Evolutionary conservation across 805 yeast species (phyloP), one percentile per base, ranked within the genome.

Genomic region (Starmerella powellii): DNA sequence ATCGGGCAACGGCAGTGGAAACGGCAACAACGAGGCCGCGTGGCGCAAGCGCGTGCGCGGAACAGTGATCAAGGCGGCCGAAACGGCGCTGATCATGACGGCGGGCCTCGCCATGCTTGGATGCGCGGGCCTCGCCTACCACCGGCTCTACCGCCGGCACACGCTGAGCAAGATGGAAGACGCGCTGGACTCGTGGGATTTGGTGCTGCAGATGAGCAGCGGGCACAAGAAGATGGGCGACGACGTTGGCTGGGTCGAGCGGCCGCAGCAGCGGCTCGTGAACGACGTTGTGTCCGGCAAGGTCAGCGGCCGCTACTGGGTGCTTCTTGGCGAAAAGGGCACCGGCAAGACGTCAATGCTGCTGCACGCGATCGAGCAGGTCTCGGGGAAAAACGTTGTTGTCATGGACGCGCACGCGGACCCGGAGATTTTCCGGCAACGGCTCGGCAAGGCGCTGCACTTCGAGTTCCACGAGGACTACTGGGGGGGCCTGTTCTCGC

Each of bases 351-450:
- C 86, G 1, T 77, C 88, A 1, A 69, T 84, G 65, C 67, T 83
- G 13, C 60, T 80, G 52, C 85, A 82, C 49, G 71, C 85, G 2
- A 73, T 83, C 66, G 70, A 74, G 45, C 72, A 76, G 49, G 74
- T 73, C 2, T 63, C 69, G 30, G 84, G 87, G 0, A 59, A 62
- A 38, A 73, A 78, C 52, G 82, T 84, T 38, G 73, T 84, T 0
- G 68, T 78, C 37, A 63, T 83, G 46, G 93, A 83, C 55, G 91
- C 91, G 1, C 91, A 82, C 53, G 78, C 87, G 0, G 94, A 83
- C 56, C 84, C 88, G 0, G 94, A 83, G 56, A 75, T 83, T 37
- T 78, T 83, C 56, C 66, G 94, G 45, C 72, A 82, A 18, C 62
- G 94, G 31, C 64, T 83, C 10, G 94, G 94, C 2, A 71, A 73